Conservation (phyloP, 2,329 filamentous ascomycete species). For the Neocatenulostroma microsporum region DNA sequence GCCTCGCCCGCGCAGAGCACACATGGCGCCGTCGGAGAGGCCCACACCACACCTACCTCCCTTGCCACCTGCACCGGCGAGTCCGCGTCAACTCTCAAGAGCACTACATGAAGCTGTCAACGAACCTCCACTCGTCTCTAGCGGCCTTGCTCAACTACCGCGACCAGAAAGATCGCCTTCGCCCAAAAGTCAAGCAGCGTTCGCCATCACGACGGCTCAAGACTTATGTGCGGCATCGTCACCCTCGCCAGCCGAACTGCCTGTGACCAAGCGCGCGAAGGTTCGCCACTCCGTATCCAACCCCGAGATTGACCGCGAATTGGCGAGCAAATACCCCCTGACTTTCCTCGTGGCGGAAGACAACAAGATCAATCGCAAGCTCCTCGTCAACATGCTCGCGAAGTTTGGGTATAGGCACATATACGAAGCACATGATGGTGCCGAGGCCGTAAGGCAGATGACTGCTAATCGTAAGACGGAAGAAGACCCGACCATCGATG, state of each 20-base stretch:
- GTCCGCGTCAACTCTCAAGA: slow-evolving; percentile 18
- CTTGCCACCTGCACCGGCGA: slow-evolving; percentile 11
- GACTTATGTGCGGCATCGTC: slow-evolving; percentile 9
- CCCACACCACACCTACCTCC: slow-evolving; percentile 5
- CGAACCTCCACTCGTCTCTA: slow-evolving; percentile 5
- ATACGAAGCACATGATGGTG: slow-evolving; percentile 59
- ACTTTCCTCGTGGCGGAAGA: slow-evolving; percentile 65
- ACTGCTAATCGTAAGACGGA: slow-evolving; percentile 9
- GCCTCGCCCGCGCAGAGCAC: slow-evolving; percentile 30
- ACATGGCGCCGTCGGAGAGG: slow-evolving; percentile 4
- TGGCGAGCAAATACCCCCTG: slow-evolving; percentile 54
- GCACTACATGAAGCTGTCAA: slow-evolving; percentile 20
- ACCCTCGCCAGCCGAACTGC: slow-evolving; percentile 8
- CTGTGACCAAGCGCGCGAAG: slow-evolving; percentile 8
- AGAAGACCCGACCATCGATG: slow-evolving; percentile 38
- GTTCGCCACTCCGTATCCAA: slow-evolving; percentile 22
- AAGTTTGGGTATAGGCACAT: slow-evolving; percentile 60
- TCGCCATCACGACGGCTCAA: neutral
- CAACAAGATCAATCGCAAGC: slow-evolving; percentile 62
- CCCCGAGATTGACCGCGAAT: slow-evolving; percentile 44
- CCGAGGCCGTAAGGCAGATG: slow-evolving; percentile 59
- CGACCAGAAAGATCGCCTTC: slow-evolving; percentile 13
- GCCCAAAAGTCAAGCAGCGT: slow-evolving; percentile 8
- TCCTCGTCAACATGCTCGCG: slow-evolving; percentile 58
- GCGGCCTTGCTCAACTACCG: neutral